Conservation (phyloP, 1,284 basidiomycete species). For the Meira nashicola region DNA sequence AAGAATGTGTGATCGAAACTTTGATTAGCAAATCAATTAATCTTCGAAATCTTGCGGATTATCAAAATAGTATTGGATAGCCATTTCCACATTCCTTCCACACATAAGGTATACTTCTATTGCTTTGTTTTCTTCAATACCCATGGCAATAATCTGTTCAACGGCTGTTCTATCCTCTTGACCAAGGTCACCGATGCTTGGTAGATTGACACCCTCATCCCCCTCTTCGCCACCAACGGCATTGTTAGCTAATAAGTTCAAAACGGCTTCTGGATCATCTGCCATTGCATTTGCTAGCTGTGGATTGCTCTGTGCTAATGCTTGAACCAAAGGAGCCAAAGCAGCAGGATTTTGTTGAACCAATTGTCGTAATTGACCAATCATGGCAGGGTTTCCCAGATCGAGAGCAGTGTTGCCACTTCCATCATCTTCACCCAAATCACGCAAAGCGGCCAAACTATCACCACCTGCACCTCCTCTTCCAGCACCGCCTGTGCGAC, state of each 20-base stretch:
- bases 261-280: constrained; percentile 46
- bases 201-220: constrained; percentile 38
- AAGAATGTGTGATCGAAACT: not conserved
- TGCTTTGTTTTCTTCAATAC: constrained; percentile 47
- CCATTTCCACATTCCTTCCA: constrained; percentile 51
- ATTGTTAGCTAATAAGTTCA: constrained; percentile 39
- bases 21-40: constrained; percentile 12
- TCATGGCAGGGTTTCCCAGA: constrained; percentile 49
- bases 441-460: constrained; percentile 18
- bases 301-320: constrained; percentile 50
- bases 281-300: constrained; percentile 48
- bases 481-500: constrained; percentile 15
- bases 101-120: constrained; percentile 51
- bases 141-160: constrained; percentile 49
- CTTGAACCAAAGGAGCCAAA: constrained; percentile 48
- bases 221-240: constrained; percentile 22
- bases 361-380: constrained; percentile 45
- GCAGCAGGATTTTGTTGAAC: constrained; percentile 50
- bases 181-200: constrained; percentile 29
- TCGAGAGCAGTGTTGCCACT: constrained; percentile 44
- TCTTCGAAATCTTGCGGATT: constrained; percentile 41
- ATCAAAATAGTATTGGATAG: constrained; percentile 52
- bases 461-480: constrained; percentile 24
- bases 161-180: constrained; percentile 40
- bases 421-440: constrained; percentile 40